Evolutionary conservation across 2,329 filamentous ascomycete genomes (phyloP).

Genomic region (Neonectria faginata): DNA sequence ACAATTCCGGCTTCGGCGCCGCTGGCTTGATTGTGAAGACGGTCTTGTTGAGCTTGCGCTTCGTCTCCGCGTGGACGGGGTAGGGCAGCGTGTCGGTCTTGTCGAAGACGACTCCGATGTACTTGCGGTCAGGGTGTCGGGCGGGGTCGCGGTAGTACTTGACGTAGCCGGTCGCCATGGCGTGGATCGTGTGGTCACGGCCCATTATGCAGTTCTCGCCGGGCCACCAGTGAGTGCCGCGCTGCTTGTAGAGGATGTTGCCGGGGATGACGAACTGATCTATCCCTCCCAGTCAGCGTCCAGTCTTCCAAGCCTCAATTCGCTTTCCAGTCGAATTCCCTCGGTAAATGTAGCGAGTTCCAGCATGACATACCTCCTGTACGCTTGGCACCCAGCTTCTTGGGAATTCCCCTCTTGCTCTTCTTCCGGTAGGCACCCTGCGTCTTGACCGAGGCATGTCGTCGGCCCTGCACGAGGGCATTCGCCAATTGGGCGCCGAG

Average conservation of each 20-base stretch:
- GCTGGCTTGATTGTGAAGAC: constrained; percentile 60
- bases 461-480: constrained; percentile 60
- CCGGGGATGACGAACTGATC: constrained; percentile 94
- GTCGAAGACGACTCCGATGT: constrained; percentile 92
- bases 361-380: constrained; percentile 75
- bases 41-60: constrained; percentile 81
- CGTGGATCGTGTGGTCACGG: constrained; percentile 95
- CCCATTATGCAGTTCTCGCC: constrained; percentile 97
- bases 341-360: not conserved
- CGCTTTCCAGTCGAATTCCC: not conserved
- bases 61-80: constrained; percentile 77
- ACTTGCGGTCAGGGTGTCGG: constrained; percentile 86
- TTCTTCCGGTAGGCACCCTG: constrained; percentile 76
- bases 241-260: constrained; percentile 98
- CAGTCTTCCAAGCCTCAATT: constrained; percentile 4
- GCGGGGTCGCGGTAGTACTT: constrained; percentile 94
- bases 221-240: constrained; percentile 92
- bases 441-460: constrained; percentile 70
- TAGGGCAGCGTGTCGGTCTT: constrained; percentile 84
- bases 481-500: constrained; percentile 51
- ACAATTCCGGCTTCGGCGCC: constrained; percentile 54
- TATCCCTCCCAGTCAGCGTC: constrained; percentile 51
- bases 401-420: constrained; percentile 71
- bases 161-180: constrained; percentile 87
- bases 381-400: constrained; percentile 95